Evolutionary conservation across 495 filamentous ascomycete species (phyloP).

Genomic region (Elasticomyces elasticus): DNA sequence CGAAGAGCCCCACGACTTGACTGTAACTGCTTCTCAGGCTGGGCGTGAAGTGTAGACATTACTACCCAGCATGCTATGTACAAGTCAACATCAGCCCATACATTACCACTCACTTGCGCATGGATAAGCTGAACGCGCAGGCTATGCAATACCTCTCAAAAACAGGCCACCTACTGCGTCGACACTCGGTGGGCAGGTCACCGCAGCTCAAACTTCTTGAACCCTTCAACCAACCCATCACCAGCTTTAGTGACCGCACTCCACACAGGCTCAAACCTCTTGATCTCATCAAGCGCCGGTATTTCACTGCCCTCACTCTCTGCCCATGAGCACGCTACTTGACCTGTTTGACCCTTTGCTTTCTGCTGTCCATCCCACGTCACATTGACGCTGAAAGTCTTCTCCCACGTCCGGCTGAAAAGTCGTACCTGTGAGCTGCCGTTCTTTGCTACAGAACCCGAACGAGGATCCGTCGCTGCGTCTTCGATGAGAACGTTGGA

Average conservation of each 20-base stretch:
- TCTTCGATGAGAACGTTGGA: conserved; percentile 50
- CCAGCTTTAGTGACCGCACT: conserved; percentile 59
- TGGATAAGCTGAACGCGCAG: too few species aligned
- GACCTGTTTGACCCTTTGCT: conserved; percentile 49
- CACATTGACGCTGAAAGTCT: conserved; percentile 65
- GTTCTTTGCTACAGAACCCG: conserved; percentile 43
- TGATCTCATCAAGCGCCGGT: conserved; percentile 76
- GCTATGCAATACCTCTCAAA: too few species aligned
- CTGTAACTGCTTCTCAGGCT: too few species aligned
- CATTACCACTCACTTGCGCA: too few species aligned
- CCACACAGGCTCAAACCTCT: conserved; percentile 69
- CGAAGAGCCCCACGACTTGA: too few species aligned
- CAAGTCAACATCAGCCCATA: neutral
- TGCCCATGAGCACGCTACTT: conserved; percentile 75
- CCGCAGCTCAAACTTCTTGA: conserved; percentile 35
- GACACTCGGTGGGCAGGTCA: too few species aligned
- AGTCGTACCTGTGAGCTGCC: conserved; percentile 51
- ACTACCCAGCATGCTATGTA: neutral
- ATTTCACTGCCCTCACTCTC: conserved; percentile 67
- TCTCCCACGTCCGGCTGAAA: conserved; percentile 67
- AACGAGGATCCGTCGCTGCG: conserved; percentile 41
- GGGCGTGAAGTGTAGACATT: neutral
- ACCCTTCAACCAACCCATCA: conserved; percentile 76
- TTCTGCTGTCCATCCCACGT: conserved; percentile 46
- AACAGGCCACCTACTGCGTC: too few species aligned